Evolutionary conservation across 768 basidiomycete genomes (phyloP), one percentile per base, ranked within the genome.

Genomic region (Baorangia bicolor): DNA sequence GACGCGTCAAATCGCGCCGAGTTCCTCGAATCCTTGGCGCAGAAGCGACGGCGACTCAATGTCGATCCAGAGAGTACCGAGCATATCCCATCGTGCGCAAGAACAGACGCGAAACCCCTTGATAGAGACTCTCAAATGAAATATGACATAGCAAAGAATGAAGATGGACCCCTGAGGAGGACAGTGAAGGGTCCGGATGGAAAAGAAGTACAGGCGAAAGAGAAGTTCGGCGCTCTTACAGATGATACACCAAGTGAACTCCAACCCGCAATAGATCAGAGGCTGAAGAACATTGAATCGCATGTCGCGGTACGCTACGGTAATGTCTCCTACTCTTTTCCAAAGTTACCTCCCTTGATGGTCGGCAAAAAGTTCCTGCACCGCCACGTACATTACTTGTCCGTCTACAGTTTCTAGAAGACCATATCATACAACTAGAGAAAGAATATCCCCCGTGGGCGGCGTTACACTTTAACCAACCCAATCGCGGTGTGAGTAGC

Each of bases 381-480:
- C 81, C 82, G 3, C 90, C 91, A 0, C 80, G 78, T 8, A 84
- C 80, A 5, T 71, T 92, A 21, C 74, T 87, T 23, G 75, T 81
- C 28, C 83, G 90, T 2, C 71, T 93, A 18, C 82, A 83, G 58
- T 84, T 82, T 58, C 69, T 93, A 1, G 90, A 93, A 68, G 87
- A 90, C 35, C 90, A 92, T 62, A 79, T 93, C 56, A 77, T 88
- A 35, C 79, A 78, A 47, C 75, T 93, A 2, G 90, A 93, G 68
- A 88, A 83, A 63, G 89, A 91, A 49, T 92, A 90, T 63, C 90
- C 90, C 3, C 88, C 90, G 6, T 92, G 90, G 90, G 88, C 90
- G 0, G 89, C 90, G 9, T 73, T 92, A n/a, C 90, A 92, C 65
- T 92, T 92, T 68, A 91, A 88, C 53, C 90, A 93, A 65, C 91